phyloP scores from a whole-genome alignment of 495 filamentous ascomycete species.

The Penicillium mononematosum region DNA sequence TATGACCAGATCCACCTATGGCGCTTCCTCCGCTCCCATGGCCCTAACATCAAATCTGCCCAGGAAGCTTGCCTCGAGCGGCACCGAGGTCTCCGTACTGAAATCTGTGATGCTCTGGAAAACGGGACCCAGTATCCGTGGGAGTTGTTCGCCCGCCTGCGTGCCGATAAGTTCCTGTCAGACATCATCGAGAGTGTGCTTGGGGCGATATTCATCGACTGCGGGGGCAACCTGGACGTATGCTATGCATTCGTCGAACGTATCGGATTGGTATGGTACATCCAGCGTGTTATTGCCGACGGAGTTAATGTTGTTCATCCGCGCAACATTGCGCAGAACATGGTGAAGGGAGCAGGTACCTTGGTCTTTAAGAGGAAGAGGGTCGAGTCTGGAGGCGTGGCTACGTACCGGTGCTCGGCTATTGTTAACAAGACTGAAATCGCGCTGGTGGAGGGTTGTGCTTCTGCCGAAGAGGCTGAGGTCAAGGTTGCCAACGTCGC shows the following conservation, averaged over 20 bases:
- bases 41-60: slow-evolving; percentile 46
- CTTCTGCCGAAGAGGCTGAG: slow-evolving; percentile 33
- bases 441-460: slow-evolving; percentile 8
- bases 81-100: slow-evolving; percentile 47
- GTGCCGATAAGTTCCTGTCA: slow-evolving; percentile 77
- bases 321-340: slow-evolving; percentile 63
- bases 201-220: slow-evolving; percentile 86
- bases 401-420: slow-evolving; percentile 12
- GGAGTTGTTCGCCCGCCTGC: slow-evolving; percentile 62
- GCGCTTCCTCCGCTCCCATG: slow-evolving; percentile 67
- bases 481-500: slow-evolving; percentile 25
- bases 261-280: slow-evolving; percentile 62
- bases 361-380: slow-evolving; percentile 23
- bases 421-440: slow-evolving; percentile 11
- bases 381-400: slow-evolving; percentile 7
- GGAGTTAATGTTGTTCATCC: slow-evolving; percentile 69
- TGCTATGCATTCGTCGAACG: slow-evolving; percentile 60
- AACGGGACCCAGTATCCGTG: slow-evolving; percentile 65
- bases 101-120: slow-evolving; percentile 51
- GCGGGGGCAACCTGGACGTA: slow-evolving; percentile 52
- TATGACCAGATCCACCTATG: slow-evolving; percentile 50
- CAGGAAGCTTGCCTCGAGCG: slow-evolving; percentile 40
- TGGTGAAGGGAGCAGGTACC: slow-evolving; percentile 40
- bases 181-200: slow-evolving; percentile 81
- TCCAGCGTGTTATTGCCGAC: slow-evolving; percentile 59